Percentiles rank a stretch among this genome's conserved stretches.
These are phyloP conservation scores for Scleroderma bovista DNA, from an alignment of 768 basidiomycete species.

Conservation along the genomic window DNA sequence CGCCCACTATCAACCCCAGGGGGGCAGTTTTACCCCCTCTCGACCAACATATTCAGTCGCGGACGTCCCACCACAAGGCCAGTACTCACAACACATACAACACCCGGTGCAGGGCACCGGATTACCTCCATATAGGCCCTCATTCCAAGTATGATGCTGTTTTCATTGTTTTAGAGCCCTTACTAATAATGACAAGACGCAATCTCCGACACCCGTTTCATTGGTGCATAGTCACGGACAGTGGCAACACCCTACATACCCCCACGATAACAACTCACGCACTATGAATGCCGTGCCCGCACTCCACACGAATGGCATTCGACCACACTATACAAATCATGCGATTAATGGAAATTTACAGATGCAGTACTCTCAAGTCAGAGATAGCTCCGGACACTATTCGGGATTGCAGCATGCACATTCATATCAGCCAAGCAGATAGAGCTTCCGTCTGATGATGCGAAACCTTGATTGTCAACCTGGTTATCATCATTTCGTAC, in stretches of 20 bases:
- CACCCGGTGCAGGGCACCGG: slow-evolving; percentile 12
- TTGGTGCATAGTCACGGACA: slow-evolving; percentile 18
- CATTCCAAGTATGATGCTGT: slow-evolving; percentile 16
- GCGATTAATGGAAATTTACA: slow-evolving; percentile 8
- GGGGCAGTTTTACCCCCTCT: slow-evolving; percentile 31
- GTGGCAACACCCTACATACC: slow-evolving; percentile 19
- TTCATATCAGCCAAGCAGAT: slow-evolving; percentile 27
- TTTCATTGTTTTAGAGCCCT: not conserved
- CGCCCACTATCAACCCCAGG: slow-evolving; percentile 34
- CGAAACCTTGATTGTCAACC: not conserved
- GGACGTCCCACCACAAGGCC: slow-evolving; percentile 15
- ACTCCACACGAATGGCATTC: slow-evolving; percentile 15
- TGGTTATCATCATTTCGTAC: slow-evolving; percentile 5
- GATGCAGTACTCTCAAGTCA: slow-evolving; percentile 24
- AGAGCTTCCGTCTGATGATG: slow-evolving; percentile 1
- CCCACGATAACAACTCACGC: slow-evolving; percentile 17
- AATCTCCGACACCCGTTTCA: slow-evolving; percentile 9
- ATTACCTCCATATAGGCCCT: slow-evolving; percentile 19
- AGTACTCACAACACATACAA: slow-evolving; percentile 13
- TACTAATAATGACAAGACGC: slow-evolving; percentile 4
- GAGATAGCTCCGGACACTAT: slow-evolving; percentile 18
- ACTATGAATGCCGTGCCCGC: slow-evolving; percentile 14
- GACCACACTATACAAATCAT: slow-evolving; percentile 24
- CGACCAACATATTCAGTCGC: slow-evolving; percentile 24
- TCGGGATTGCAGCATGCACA: slow-evolving; percentile 22